phyloP scores from a whole-genome alignment of 345 rosid species.

The Theobroma cacao region DNA sequence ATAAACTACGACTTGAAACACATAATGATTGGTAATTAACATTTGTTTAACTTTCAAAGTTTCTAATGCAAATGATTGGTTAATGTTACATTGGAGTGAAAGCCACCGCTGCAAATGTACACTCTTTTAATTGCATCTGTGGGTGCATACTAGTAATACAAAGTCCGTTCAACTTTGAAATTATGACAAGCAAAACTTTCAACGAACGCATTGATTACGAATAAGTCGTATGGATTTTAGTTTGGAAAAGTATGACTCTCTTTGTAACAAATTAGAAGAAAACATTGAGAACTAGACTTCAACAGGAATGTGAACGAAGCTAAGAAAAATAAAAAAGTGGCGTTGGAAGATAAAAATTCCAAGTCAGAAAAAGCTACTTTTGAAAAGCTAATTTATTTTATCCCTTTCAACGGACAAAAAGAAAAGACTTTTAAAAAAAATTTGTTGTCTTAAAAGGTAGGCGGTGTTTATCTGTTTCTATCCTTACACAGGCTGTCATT shows the following conservation, averaged over 20 bases:
- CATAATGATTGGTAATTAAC: background rate
- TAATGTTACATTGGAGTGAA: slow-evolving; percentile 1
- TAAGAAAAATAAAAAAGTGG: too few species aligned
- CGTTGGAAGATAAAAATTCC: background rate
- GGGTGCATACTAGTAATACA: background rate
- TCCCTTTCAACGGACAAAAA: background rate
- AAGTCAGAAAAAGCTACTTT: background rate
- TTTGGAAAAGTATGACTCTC: too few species aligned
- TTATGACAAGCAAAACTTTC: background rate
- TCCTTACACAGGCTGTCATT: background rate
- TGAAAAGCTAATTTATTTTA: background rate
- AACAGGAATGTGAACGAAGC: too few species aligned
- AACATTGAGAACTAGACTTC: too few species aligned
- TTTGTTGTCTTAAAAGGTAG: background rate
- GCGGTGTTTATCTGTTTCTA: background rate
- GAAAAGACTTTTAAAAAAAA: background rate
- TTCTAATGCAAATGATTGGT: background rate
- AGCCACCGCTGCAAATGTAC: background rate
- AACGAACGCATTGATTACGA: background rate
- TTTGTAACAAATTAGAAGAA: too few species aligned
- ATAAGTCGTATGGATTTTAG: too few species aligned
- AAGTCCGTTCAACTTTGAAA: background rate
- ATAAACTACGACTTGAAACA: background rate
- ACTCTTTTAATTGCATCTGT: background rate
- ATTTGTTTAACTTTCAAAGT: background rate